phyloP scores from a whole-genome alignment of 2,329 filamentous ascomycete genomes.

The Colletotrichum tropicicola region DNA sequence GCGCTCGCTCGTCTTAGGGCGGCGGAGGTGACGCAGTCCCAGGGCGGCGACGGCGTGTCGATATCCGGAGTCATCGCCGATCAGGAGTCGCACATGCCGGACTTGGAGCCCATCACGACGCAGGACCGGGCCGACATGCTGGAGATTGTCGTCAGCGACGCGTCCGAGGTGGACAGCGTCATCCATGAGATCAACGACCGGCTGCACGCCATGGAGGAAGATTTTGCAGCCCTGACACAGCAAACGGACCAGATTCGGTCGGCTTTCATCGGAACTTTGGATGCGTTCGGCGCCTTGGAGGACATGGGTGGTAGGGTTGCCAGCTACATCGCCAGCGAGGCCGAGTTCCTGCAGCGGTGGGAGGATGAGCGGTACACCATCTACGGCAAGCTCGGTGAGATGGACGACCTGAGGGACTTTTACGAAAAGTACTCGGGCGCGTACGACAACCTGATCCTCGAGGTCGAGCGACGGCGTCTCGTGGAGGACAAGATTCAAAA shows the following conservation, averaged over 20 bases:
- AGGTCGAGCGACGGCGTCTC: slow-evolving; percentile 78
- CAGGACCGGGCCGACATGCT: slow-evolving; percentile 86
- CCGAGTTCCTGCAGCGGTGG: slow-evolving; percentile 75
- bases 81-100: slow-evolving; percentile 58
- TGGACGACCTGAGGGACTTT: slow-evolving; percentile 80
- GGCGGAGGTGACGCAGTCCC: slow-evolving; percentile 67
- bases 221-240: slow-evolving; percentile 69
- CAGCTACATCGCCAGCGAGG: slow-evolving; percentile 70
- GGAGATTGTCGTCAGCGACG: slow-evolving; percentile 78
- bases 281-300: slow-evolving; percentile 73
- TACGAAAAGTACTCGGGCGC: slow-evolving; percentile 88
- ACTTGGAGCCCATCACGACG: slow-evolving; percentile 75
- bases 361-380: slow-evolving; percentile 78
- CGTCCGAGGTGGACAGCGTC: slow-evolving; percentile 71
- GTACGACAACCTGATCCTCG: slow-evolving; percentile 85
- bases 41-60: slow-evolving; percentile 59
- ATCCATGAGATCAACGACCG: slow-evolving; percentile 78
- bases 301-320: slow-evolving; percentile 73
- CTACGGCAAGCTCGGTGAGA: slow-evolving; percentile 74
- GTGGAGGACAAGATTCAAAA: slow-evolving; percentile 78
- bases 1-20: slow-evolving; percentile 74
- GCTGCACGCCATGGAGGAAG: slow-evolving; percentile 79
- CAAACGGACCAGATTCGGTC: slow-evolving; percentile 67
- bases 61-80: slow-evolving; percentile 74
- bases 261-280: slow-evolving; percentile 65